These are phyloP conservation scores for Lycium barbarum DNA, from an alignment of 257 asterid genomes.

Conservation along the genomic window DNA sequence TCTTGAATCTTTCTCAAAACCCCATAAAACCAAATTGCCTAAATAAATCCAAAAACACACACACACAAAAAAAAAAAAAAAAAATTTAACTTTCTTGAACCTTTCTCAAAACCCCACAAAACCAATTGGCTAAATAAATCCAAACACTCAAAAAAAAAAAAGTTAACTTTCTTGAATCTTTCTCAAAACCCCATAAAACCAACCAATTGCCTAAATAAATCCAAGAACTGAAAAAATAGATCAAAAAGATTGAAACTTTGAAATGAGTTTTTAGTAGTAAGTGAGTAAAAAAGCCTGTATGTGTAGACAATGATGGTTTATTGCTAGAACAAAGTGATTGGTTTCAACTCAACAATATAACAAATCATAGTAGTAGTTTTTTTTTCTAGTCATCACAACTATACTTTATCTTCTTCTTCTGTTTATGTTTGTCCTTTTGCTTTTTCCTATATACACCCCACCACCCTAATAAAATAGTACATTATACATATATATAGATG, in stretches of 20 bases:
- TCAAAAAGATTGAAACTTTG: constrained; percentile 20
- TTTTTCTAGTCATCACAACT: constrained; percentile 37
- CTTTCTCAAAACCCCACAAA: constrained; percentile 33
- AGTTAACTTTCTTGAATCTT: constrained; percentile 33
- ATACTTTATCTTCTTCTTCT: constrained; percentile 33
- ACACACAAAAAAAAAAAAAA: too few species aligned
- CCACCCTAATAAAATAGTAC: constrained; percentile 23
- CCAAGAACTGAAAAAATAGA: constrained; percentile 22
- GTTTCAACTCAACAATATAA: constrained; percentile 60
- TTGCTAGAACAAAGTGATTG: constrained; percentile 57
- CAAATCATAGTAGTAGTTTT: constrained; percentile 47
- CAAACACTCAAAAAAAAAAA: not conserved
- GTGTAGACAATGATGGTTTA: constrained; percentile 66
- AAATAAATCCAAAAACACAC: constrained; percentile 28
- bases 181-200: constrained; percentile 39
- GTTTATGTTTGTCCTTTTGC: constrained; percentile 53
- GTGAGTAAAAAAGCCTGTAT: constrained; percentile 37
- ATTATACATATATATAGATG: constrained; percentile 22
- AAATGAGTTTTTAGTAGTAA: constrained; percentile 34
- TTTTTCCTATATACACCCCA: constrained; percentile 29
- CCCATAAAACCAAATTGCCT: constrained; percentile 34
- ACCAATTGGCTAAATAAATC: constrained; percentile 33
- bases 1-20: constrained; percentile 32
- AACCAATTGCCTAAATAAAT: constrained; percentile 33
- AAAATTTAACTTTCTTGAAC: constrained; percentile 31